phyloP scores from a whole-genome alignment of 2,329 filamentous ascomycete genomes.

The Penicillium sp. region DNA sequence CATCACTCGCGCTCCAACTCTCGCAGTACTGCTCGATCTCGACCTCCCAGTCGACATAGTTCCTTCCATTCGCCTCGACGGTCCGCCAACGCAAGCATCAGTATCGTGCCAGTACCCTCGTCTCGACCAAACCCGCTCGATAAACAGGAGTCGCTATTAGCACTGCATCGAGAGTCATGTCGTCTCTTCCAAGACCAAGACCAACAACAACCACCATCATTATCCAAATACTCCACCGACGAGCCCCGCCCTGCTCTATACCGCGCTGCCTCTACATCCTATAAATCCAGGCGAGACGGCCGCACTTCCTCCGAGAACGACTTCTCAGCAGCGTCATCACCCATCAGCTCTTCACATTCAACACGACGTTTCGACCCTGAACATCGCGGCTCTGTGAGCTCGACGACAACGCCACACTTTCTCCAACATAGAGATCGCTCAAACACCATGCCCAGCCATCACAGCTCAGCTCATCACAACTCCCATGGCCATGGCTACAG shows the following conservation, averaged over 20 bases:
- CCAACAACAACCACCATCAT: not conserved
- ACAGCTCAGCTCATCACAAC: constrained; percentile 3
- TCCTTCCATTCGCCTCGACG: constrained; percentile 40
- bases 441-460: constrained; percentile 24
- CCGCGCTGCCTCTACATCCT: constrained; percentile 18
- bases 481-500: constrained; percentile 26
- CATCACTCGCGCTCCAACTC: constrained; percentile 42
- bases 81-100: constrained; percentile 33
- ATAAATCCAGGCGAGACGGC: constrained; percentile 17
- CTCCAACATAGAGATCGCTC: constrained; percentile 23
- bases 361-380: constrained; percentile 24
- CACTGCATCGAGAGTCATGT: constrained; percentile 49
- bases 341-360: constrained; percentile 24
- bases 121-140: constrained; percentile 30
- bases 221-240: constrained; percentile 8
- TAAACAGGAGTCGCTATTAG: constrained; percentile 44
- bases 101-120: constrained; percentile 35
- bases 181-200: constrained; percentile 45
- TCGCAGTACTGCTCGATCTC: constrained; percentile 41
- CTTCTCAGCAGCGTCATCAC: constrained; percentile 29
- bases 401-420: constrained; percentile 15
- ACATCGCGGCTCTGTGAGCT: constrained; percentile 22
- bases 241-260: constrained; percentile 14
- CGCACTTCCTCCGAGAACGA: constrained; percentile 26
- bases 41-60: constrained; percentile 36